Conservation (phyloP, 371 early-diverging fungal genomes). For the Mortierella sp. region DNA sequence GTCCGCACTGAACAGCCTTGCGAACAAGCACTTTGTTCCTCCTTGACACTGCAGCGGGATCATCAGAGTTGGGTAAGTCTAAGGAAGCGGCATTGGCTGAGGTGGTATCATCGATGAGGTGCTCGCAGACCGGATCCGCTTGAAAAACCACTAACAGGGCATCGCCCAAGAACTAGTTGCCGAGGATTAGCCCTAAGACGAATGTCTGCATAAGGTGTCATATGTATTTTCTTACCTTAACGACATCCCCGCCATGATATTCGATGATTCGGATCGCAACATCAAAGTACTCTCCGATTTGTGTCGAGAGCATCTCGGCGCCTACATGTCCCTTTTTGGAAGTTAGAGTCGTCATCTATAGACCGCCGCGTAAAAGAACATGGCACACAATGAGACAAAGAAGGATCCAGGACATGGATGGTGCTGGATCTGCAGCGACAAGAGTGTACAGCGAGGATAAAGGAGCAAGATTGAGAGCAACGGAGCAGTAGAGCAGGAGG, state of each 20-base stretch:
- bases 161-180: constrained; percentile 74
- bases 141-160: constrained; percentile 73
- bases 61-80: constrained; percentile 5
- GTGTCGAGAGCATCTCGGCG: constrained; percentile 70
- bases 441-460: too few relatives aligned
- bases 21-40: constrained; percentile 59
- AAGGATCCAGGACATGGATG: neutral
- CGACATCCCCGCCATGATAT: constrained; percentile 71
- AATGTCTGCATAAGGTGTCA: too few relatives aligned
- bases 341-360: constrained; percentile 67
- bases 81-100: neutral
- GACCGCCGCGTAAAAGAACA: neutral
- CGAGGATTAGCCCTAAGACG: too few relatives aligned
- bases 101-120: neutral
- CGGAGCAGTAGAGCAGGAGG: too few relatives aligned
- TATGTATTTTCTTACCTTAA: constrained; percentile 58
- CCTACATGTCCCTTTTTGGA: constrained; percentile 70
- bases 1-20: constrained; percentile 66
- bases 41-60: constrained; percentile 19
- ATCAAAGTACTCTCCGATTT: constrained; percentile 65
- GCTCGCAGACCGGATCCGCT: constrained; percentile 32
- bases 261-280: constrained; percentile 72
- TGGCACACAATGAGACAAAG: neutral
- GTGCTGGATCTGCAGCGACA: too few relatives aligned
- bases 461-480: neutral